Evolutionary conservation across 1,284 basidiomycete genomes (phyloP).

Genomic region (Gomphus sp.): DNA sequence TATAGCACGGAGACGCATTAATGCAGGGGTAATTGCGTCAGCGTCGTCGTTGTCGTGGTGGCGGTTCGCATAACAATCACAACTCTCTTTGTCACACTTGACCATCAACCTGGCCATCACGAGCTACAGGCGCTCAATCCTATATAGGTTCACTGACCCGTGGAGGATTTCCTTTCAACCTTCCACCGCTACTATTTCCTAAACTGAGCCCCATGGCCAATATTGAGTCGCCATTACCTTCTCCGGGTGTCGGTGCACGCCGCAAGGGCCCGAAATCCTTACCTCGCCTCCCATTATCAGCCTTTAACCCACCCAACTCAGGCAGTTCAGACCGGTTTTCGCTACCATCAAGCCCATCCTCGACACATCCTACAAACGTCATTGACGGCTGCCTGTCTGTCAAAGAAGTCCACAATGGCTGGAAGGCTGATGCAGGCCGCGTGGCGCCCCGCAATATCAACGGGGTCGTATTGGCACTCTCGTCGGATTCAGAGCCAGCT

Average conservation of each 20-base stretch:
- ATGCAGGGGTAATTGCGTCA: background rate
- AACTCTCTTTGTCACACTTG: too few relatives aligned
- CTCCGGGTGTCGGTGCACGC: slow-evolving; percentile 36
- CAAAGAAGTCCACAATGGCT: slow-evolving; percentile 32
- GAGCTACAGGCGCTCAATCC: background rate
- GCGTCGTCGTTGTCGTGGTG: background rate
- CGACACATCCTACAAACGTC: slow-evolving; percentile 51
- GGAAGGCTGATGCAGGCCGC: slow-evolving; percentile 44
- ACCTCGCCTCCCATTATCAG: slow-evolving; percentile 61
- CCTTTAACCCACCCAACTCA: slow-evolving; percentile 57
- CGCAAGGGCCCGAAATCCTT: slow-evolving; percentile 54
- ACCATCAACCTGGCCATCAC: too few relatives aligned
- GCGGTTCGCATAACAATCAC: too few relatives aligned
- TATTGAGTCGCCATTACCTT: slow-evolving; percentile 9
- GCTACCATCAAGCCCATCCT: slow-evolving; percentile 56
- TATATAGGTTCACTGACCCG: too few relatives aligned
- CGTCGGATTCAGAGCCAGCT: slow-evolving; percentile 12
- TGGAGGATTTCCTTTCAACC: too few relatives aligned
- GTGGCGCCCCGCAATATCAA: slow-evolving; percentile 33
- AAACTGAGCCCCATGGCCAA: too few relatives aligned
- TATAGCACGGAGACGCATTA: too few relatives aligned
- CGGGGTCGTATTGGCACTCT: slow-evolving; percentile 38
- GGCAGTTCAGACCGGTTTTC: slow-evolving; percentile 58
- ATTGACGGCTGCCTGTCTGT: slow-evolving; percentile 55
- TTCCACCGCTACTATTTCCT: too few relatives aligned